Conservation (phyloP, 495 filamentous ascomycete genomes). For the Talaromyces adpressus region DNA sequence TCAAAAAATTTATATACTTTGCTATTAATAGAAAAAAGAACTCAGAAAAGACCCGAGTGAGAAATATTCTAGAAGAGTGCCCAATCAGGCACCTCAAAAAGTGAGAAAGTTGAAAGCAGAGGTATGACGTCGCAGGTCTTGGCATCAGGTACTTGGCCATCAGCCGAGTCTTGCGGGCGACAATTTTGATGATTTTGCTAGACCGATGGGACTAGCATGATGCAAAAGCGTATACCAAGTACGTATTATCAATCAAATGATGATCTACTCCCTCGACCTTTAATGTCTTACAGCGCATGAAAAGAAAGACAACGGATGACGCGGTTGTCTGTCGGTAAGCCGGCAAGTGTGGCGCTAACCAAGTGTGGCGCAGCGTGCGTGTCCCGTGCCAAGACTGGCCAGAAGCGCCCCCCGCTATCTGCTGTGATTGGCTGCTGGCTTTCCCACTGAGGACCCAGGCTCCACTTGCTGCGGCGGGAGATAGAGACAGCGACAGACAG, state of each 20-base stretch:
- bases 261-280: background rate
- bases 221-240: background rate
- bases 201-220: background rate
- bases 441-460: background rate
- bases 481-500: background rate
- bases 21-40: background rate
- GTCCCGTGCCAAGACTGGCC: background rate
- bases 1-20: background rate
- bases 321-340: background rate
- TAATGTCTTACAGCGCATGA: background rate
- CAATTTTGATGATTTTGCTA: background rate
- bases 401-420: background rate
- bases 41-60: background rate
- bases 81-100: background rate
- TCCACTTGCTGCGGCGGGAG: background rate
- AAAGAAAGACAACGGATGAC: background rate
- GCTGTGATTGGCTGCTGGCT: background rate
- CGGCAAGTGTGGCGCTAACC: constrained; percentile 1
- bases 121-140: background rate
- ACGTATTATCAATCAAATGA: background rate
- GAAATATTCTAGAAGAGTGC: background rate
- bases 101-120: background rate
- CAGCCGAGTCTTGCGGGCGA: background rate
- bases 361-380: background rate
- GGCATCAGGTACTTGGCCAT: background rate